phyloP scores from a whole-genome alignment of 176 grass and related monocot species.

The Neostapfia colusana region DNA sequence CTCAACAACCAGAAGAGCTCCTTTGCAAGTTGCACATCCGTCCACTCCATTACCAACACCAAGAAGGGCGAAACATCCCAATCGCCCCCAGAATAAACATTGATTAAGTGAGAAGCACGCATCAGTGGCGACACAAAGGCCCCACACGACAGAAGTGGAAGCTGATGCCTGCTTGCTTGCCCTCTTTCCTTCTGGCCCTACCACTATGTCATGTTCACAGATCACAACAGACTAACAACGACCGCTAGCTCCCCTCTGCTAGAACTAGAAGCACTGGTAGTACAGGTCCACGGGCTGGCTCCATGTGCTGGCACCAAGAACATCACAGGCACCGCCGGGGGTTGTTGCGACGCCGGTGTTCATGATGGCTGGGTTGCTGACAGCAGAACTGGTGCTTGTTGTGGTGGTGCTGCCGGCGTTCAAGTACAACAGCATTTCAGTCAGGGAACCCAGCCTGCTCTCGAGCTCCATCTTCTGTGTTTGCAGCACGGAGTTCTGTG shows the following conservation, averaged over 20 bases:
- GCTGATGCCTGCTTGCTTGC: slow-evolving; percentile 20
- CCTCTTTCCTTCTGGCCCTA: slow-evolving; percentile 33
- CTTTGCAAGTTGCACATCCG: not conserved
- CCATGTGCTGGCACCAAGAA: slow-evolving; percentile 43
- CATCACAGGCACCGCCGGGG: slow-evolving; percentile 21
- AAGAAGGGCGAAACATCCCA: slow-evolving; percentile 25
- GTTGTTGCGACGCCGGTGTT: not conserved
- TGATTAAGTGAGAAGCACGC: slow-evolving; percentile 29
- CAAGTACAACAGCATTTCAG: slow-evolving; percentile 55
- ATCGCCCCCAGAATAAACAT: slow-evolving; percentile 10
- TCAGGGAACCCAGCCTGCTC: slow-evolving; percentile 54
- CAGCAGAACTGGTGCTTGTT: not conserved
- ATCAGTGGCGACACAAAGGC: slow-evolving; percentile 40
- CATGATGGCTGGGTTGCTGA: slow-evolving; percentile 1
- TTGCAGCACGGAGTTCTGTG: slow-evolving; percentile 70
- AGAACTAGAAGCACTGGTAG: slow-evolving; percentile 48
- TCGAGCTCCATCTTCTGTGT: slow-evolving; percentile 68
- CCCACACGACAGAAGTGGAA: slow-evolving; percentile 38
- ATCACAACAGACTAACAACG: not conserved
- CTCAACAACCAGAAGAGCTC: slow-evolving; percentile 28
- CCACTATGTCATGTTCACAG: slow-evolving; percentile 33
- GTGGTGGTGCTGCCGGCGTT: slow-evolving; percentile 20
- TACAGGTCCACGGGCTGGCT: slow-evolving; percentile 46
- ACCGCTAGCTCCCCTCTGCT: slow-evolving; percentile 17
- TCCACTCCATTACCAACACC: slow-evolving; percentile 17